phyloP scores from a whole-genome alignment of 768 basidiomycete genomes.

The Suillus alpinus region DNA sequence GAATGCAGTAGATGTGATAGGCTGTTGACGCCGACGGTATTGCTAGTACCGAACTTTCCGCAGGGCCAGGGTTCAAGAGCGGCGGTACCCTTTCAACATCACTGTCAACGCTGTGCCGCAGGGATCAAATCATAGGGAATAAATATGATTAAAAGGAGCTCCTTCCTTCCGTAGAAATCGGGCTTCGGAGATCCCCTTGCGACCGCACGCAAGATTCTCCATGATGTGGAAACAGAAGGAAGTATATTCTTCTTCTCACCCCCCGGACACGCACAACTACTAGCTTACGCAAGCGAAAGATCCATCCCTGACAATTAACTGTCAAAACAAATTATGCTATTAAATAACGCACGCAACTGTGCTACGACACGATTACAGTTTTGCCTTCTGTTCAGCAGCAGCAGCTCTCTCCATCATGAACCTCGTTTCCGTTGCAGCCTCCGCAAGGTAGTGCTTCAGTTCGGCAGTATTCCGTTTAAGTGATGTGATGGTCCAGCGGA shows the following conservation, averaged over 20 bases:
- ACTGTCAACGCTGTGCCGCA: neutral
- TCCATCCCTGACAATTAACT: neutral
- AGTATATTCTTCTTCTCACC: conserved; percentile 1
- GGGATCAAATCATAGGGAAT: neutral
- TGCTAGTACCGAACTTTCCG: neutral
- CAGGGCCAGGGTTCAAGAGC: neutral
- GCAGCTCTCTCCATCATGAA: conserved; percentile 70
- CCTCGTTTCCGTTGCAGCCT: conserved; percentile 77
- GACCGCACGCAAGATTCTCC: conserved; percentile 2
- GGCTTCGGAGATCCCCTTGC: conserved; percentile 5
- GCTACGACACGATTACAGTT: conserved; percentile 21
- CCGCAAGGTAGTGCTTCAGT: conserved; percentile 68
- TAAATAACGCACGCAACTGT: conserved; percentile 2
- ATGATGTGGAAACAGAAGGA: neutral
- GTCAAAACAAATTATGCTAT: neutral
- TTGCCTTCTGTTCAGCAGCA: conserved; percentile 38
- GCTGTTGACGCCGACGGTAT: neutral
- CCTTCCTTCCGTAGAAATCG: conserved; percentile 5
- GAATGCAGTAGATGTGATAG: neutral
- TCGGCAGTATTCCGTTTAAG: conserved; percentile 50
- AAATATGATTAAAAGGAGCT: conserved; percentile 2
- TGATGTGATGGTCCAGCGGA: conserved; percentile 91
- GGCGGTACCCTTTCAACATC: neutral
- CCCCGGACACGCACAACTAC: neutral
- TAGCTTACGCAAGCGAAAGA: neutral